Evolutionary conservation across 768 basidiomycete genomes (phyloP).

Genomic region (Mycena albidolilacea): DNA sequence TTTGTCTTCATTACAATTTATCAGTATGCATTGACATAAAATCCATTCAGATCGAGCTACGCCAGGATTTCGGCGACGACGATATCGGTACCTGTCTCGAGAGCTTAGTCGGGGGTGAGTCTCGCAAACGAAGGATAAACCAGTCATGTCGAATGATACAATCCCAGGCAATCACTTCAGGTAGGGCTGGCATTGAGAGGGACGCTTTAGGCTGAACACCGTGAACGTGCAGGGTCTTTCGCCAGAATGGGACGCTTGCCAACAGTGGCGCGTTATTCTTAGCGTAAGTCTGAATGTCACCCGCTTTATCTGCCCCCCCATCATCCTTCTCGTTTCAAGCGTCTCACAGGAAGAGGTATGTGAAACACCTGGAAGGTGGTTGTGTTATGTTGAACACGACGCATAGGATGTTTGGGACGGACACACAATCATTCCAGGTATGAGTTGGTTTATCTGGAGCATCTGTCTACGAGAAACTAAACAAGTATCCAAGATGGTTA

Average conservation of each 20-base stretch:
- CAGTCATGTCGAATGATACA: not conserved
- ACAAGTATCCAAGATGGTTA: conserved; percentile 57
- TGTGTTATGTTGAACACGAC: not conserved
- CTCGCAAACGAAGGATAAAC: not conserved
- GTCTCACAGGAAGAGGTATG: conserved; percentile 59
- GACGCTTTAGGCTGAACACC: not conserved
- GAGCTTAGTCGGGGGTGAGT: conserved; percentile 45
- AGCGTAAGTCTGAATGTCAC: conserved; percentile 50
- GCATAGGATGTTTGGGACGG: conserved; percentile 44
- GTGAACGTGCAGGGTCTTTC: conserved; percentile 50
- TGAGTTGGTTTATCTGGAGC: no score
- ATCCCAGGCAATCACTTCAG: conserved; percentile 3
- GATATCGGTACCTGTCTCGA: conserved; percentile 81
- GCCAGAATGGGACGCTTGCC: conserved; percentile 58
- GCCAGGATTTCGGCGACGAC: conserved; percentile 77
- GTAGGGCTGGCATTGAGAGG: not conserved
- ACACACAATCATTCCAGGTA: conserved; percentile 50
- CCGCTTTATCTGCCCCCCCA: not conserved
- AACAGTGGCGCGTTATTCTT: conserved; percentile 57
- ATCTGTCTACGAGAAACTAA: no score
- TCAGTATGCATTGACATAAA: conserved; percentile 2
- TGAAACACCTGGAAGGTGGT: not conserved
- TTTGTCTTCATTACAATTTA: conserved; percentile 37
- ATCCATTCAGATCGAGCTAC: conserved; percentile 67
- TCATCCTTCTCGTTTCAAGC: conserved; percentile 40